Evolutionary conservation across 345 rosid genomes (phyloP).

Genomic region (Dipteronia sinensis): DNA sequence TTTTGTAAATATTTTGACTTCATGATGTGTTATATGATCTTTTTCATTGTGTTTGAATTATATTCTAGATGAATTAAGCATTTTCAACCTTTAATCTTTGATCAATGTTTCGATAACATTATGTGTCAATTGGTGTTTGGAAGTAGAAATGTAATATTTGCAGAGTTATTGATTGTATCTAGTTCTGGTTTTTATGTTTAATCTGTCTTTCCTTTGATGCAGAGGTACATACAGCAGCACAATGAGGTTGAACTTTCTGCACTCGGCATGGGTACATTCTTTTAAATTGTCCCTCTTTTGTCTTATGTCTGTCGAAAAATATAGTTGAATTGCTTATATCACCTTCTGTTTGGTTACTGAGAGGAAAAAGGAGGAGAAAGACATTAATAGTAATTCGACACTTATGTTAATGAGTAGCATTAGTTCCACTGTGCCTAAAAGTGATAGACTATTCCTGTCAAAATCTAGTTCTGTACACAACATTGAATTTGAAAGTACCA

Average conservation of each 20-base stretch:
- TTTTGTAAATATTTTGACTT: not conserved
- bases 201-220: slow-evolving; percentile 23
- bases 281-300: not conserved
- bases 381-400: not conserved
- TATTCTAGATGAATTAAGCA: too few relatives aligned
- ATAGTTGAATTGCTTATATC: not conserved
- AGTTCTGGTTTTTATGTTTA: not conserved
- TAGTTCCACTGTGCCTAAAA: not conserved
- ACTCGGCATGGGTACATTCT: slow-evolving; percentile 80
- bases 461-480: not conserved
- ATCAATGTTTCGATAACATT: not conserved
- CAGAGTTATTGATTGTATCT: not conserved
- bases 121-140: not conserved
- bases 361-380: not conserved
- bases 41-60: not conserved
- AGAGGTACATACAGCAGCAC: slow-evolving; percentile 91
- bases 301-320: not conserved
- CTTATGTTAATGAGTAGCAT: not conserved
- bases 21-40: not conserved
- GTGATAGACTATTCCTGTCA: not conserved
- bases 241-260: slow-evolving; percentile 95
- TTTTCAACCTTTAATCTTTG: too few relatives aligned
- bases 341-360: not conserved
- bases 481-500: not conserved
- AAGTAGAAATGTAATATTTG: not conserved